These are phyloP conservation scores for Leucogyrophana mollusca DNA, from an alignment of 768 basidiomycete genomes.

Conservation along the genomic window DNA sequence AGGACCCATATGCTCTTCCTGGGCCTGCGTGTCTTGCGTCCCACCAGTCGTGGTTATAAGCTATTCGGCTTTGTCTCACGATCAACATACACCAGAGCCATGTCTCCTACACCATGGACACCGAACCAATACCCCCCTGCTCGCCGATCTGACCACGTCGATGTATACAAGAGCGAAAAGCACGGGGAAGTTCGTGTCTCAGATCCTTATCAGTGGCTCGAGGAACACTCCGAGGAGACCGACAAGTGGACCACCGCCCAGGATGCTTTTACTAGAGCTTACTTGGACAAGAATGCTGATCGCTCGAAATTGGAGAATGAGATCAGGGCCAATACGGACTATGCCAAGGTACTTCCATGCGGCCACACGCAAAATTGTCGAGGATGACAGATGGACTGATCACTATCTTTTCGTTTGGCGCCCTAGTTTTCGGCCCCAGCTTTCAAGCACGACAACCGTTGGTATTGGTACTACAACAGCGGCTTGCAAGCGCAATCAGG, in stretches of 20 bases:
- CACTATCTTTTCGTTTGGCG: conserved; percentile 2
- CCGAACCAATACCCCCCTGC: conserved; percentile 62
- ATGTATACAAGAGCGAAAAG: conserved; percentile 64
- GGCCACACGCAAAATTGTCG: background rate
- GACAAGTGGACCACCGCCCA: conserved; percentile 64
- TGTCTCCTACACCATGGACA: conserved; percentile 49
- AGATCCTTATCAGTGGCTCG: conserved; percentile 79
- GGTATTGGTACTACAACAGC: conserved; percentile 83
- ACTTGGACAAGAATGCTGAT: conserved; percentile 65
- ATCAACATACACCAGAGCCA: conserved; percentile 13
- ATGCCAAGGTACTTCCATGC: conserved; percentile 38
- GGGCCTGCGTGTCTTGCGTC: conserved; percentile 14
- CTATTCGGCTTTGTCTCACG: conserved; percentile 18
- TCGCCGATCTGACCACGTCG: conserved; percentile 64
- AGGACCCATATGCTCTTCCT: conserved; percentile 11
- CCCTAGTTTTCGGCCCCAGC: conserved; percentile 61
- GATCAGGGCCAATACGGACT: conserved; percentile 55
- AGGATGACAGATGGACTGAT: conserved; percentile 7
- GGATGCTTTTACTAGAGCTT: conserved; percentile 53
- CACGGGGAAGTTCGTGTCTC: conserved; percentile 61
- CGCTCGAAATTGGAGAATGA: conserved; percentile 54
- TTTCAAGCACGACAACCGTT: conserved; percentile 62
- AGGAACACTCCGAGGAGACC: conserved; percentile 61
- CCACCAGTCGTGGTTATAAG: conserved; percentile 17
- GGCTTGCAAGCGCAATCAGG: conserved; percentile 70